A percentile compares a stretch with the other conserved stretches of the same genome.
Conservation (phyloP, 192 early-diverging fungal genomes). For the Pilobolus umbonatus region DNA sequence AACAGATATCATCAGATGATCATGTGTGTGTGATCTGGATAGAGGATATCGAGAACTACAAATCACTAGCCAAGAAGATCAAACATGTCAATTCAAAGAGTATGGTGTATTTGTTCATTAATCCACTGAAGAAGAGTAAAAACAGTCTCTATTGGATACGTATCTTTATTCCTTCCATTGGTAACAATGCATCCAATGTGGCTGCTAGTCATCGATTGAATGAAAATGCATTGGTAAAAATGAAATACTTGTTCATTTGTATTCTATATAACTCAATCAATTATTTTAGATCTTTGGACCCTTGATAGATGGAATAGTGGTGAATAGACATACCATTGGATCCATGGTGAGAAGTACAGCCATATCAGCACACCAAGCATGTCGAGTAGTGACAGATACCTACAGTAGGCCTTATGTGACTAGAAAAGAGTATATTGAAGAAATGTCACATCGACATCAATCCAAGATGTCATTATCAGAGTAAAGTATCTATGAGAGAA, state of each 20-base stretch:
- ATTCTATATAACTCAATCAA: not conserved
- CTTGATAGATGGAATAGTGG: slow-evolving; percentile 66
- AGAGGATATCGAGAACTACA: slow-evolving; percentile 48
- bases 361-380: slow-evolving; percentile 58
- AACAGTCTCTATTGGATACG: slow-evolving; percentile 67
- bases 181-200: slow-evolving; percentile 11
- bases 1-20: slow-evolving; percentile 53
- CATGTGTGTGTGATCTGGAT: slow-evolving; percentile 70
- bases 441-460: slow-evolving; percentile 34
- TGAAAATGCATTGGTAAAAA: slow-evolving; percentile 49
- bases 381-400: slow-evolving; percentile 45
- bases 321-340: slow-evolving; percentile 63
- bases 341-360: slow-evolving; percentile 66
- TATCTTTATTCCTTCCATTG: slow-evolving; percentile 42
- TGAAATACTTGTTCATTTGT: not conserved
- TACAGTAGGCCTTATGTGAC: slow-evolving; percentile 53
- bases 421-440: slow-evolving; percentile 46
- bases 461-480: slow-evolving; percentile 34
- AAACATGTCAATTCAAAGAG: slow-evolving; percentile 18
- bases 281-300: slow-evolving; percentile 55
- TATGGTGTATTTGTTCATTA: slow-evolving; percentile 61
- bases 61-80: slow-evolving; percentile 43
- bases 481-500: slow-evolving; percentile 26
- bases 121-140: slow-evolving; percentile 55
- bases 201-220: slow-evolving; percentile 28